Evolutionary conservation across 164 flowering plant genomes (phyloP), one percentile per base, ranked within the genome.

Genomic region (Nymphaea colorata): DNA sequence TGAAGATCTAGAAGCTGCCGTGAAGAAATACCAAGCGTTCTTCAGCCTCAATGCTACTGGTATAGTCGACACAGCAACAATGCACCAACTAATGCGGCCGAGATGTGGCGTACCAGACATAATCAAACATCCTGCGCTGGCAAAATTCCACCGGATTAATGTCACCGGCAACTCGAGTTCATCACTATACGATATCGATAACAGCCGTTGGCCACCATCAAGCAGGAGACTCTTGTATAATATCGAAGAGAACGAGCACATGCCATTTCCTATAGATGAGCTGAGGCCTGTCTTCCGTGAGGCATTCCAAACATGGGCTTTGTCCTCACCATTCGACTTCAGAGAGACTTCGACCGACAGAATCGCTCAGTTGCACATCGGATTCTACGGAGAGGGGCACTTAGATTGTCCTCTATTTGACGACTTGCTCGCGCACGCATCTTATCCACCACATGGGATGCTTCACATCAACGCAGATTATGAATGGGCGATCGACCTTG

Each of bases 391-490:
- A 25, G 36, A 1, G 36, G 0, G 36, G 36, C 36, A 25, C 36
- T 0, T 25, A 25, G 1, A 25, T 25, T 25, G 36, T 25, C 36
- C 36, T 25, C 36, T 1, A 1, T 25, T 25, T 0, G 43, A 85
- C 66, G 89, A 89, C 4, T 83, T 86, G 10, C 70, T 91, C 45
- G 97, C 93, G 0, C 97, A 91, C 80, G 87, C 97, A 44, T 87
- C 86, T 67, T 82, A 95, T 15, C 97, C 97, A 4, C 75, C 93
- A 11, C 74, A 55, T 55, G 97, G 97, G 53, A 8, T 62, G 74
- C 74, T 84, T 45, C 96, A 90, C 67, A 67, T 86, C 17, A 91
- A 89, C 72, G 77, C 65, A 3, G 91, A 71, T 17, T 91, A 88
- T 80, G 73, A 71, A 42, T 89, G 97, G 95, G 80, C 85, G 51